Evolutionary conservation across 495 filamentous ascomycete species (phyloP), one percentile per base, ranked within the genome.

Genomic region (Aspergillus mulundensis): DNA sequence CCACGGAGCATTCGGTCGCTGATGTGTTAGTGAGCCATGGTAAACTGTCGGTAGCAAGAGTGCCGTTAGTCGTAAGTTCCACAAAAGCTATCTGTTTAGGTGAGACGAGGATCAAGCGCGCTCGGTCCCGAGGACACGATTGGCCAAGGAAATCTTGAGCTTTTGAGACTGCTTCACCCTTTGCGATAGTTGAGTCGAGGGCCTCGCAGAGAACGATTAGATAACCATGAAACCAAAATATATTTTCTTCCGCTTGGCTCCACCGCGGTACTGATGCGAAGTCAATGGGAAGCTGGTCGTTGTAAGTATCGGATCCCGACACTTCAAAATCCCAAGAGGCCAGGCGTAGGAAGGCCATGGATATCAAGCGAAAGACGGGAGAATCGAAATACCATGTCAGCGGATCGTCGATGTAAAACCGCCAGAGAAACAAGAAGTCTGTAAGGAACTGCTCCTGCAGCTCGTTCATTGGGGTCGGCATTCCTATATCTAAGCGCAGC

Each of bases 291-390:
- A 62, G 55, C 20, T 58, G 45, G 21, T 19, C 44, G 18, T 56
- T 41, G 39, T 21, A 38, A 4, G 8, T 28, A 39, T 42, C 39
- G 6, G n/a, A 42, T 4, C 15, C 7, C 2, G 56, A 62, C 23
- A 58, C 3, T 43, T 59, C 56, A 21, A 62, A 59, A 55, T 62
- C 60, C 60, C 60, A 62, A n/a, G 60, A 56, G 28, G 60, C 60
- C 28, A 62, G 60, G 7, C 60, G 54, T 36, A 62, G 39, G n/a
- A 62, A 40, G 14, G 60, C 60, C 24, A 62, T 59, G 51, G 21
- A 23, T 2, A 62, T 12, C 0, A 56, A 38, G 24, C 32, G 45
- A 40, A 62, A 62, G n/a, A 55, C 45, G 2, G 49, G 14, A 15
- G 42, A 59, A 28, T 20, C 25, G 8, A 4, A 28, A 19, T 21